phyloP scores from a whole-genome alignment of 2,329 filamentous ascomycete genomes.

The Fusarium decemcellulare region DNA sequence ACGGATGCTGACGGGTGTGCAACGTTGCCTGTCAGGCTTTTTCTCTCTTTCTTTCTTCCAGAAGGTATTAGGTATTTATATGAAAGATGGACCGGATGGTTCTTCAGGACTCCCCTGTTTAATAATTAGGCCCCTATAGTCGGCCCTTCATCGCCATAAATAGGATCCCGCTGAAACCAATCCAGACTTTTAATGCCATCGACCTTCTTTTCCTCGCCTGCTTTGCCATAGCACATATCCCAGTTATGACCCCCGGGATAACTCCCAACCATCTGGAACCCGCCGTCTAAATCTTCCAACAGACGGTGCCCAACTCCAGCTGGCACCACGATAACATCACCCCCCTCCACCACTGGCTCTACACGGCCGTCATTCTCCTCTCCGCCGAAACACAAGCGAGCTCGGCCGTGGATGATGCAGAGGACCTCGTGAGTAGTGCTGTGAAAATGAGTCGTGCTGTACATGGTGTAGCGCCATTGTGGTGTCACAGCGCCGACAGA shows the following conservation, averaged over 20 bases:
- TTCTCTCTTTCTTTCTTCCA: no score
- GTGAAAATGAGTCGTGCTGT: slow-evolving; percentile 76
- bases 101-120: no score
- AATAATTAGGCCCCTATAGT: background rate
- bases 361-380: slow-evolving; percentile 71
- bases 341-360: slow-evolving; percentile 67
- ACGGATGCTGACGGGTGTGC: no score
- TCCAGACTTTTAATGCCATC: slow-evolving; percentile 13
- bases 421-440: slow-evolving; percentile 77
- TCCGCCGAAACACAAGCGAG: slow-evolving; percentile 76
- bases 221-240: slow-evolving; percentile 80
- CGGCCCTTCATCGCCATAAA: slow-evolving; percentile 35
- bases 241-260: slow-evolving; percentile 72
- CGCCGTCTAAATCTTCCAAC: slow-evolving; percentile 66
- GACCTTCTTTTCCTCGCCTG: slow-evolving; percentile 54
- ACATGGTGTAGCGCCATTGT: slow-evolving; percentile 81
- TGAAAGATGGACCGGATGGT: background rate
- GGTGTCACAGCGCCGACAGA: slow-evolving; percentile 69
- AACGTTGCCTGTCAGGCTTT: no score
- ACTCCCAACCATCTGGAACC: slow-evolving; percentile 77
- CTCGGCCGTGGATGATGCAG: slow-evolving; percentile 69
- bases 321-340: slow-evolving; percentile 76
- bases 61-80: background rate
- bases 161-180: slow-evolving; percentile 37
- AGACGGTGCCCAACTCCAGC: slow-evolving; percentile 76